Evolutionary conservation across 2,329 filamentous ascomycete species (phyloP), one percentile per base, ranked within the genome.

Genomic region (Nothophaeocryptopus gaeumannii): DNA sequence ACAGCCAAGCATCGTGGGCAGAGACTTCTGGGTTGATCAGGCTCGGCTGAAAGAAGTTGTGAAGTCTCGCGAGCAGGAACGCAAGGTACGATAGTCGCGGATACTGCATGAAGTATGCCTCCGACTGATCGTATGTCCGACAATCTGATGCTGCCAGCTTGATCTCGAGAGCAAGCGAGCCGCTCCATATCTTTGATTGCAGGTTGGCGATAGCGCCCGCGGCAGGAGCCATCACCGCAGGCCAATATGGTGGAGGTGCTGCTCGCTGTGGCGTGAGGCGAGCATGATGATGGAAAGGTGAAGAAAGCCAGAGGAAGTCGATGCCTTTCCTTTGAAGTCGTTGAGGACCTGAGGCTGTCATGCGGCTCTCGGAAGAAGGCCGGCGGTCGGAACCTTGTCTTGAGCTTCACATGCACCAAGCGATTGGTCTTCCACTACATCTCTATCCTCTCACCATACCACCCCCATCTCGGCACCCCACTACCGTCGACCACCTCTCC

Each of bases 1-100:
- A 82, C 56, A 89, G 79, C 79, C 82, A 85, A 14, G 79, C 78
- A 37, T 80, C 71, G 50, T 78, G 72, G 7, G 76, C 63, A 2
- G 71, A 70, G 30, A 78, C 71, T 37, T 76, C 70, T 3, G 82
- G 76, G 56, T 83, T 73, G 58, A 86, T 86, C 33, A 86, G 67
- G 20, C 68, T 76, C 11, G 73, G 58, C 1, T 71, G 62, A 65
- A 86, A 88, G 72, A 87, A 88, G 42, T 74, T 71, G 57, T 82
- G 80, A 5, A 88, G 70, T 48, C 74, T 78, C 12, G 80, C 78
- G 3, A 86, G 74, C 20, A 88, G 74, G 40, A 86, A 78, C 5
- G 83, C 82, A 1, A 88, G 74, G 70, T 88, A 88, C 8, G 83
- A 85, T 32, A 88, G 71, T 20, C 85, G 79, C 5, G 83, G 81